These are phyloP conservation scores for Chalciporus pseudorubinellus DNA, from an alignment of 768 basidiomycete species.

Conservation along the genomic window DNA sequence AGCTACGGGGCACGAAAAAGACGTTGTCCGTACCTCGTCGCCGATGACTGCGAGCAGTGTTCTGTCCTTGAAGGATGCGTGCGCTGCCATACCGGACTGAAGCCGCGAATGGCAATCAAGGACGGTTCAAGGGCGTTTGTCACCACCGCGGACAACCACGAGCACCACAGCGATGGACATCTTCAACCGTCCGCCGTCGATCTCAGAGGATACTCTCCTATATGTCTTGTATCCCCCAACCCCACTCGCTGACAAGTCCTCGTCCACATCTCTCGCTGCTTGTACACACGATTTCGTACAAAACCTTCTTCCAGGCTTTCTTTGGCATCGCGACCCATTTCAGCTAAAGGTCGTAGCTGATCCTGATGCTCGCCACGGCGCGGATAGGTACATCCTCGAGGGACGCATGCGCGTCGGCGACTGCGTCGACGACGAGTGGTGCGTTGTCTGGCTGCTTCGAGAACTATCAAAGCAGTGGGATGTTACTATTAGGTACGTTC, in stretches of 20 bases:
- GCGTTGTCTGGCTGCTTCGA: slow-evolving; percentile 82
- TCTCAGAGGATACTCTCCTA: slow-evolving; percentile 83
- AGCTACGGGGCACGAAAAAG: slow-evolving; percentile 4
- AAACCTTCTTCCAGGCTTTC: slow-evolving; percentile 52
- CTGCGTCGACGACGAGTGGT: slow-evolving; percentile 98
- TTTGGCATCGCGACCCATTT: slow-evolving; percentile 86
- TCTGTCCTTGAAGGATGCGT: slow-evolving; percentile 71
- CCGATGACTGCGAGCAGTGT: slow-evolving; percentile 93
- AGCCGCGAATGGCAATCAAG: slow-evolving; percentile 17
- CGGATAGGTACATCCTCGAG: slow-evolving; percentile 59
- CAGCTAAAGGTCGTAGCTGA: slow-evolving; percentile 65
- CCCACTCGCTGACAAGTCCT: slow-evolving; percentile 53
- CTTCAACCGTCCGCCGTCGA: slow-evolving; percentile 71
- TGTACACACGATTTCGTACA: slow-evolving; percentile 61
- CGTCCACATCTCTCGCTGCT: slow-evolving; percentile 63
- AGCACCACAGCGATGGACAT: slow-evolving; percentile 49
- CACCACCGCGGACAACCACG: not conserved
- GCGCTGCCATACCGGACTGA: slow-evolving; percentile 43
- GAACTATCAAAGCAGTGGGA: slow-evolving; percentile 80
- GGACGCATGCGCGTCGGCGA: slow-evolving; percentile 92
- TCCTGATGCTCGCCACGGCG: slow-evolving; percentile 32
- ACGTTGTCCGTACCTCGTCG: slow-evolving; percentile 68
- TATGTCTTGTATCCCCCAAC: slow-evolving; percentile 68
- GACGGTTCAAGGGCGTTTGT: not conserved
- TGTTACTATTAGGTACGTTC: slow-evolving; percentile 67